Base-by-base conservation (phyloP, 2,329 filamentous ascomycete species). In the Celoporthe dispersa region DNA sequence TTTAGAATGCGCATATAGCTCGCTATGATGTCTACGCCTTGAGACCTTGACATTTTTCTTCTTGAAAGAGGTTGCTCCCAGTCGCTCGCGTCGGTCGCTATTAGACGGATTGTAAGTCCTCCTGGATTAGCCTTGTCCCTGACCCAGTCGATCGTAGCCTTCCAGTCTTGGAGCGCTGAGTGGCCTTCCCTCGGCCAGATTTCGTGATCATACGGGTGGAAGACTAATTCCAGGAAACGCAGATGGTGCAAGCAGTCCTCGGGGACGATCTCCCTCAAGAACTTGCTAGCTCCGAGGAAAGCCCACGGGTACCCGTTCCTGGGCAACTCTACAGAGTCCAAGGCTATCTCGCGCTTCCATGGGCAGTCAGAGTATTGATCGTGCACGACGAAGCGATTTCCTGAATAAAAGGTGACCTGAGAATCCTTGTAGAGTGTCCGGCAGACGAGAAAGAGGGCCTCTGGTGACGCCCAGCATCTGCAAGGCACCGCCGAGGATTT, bases 391-490 rank as follows among this genome's bases (percentile, higher is more conserved):
- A 70, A 70, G 7, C 59, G 59, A 37, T 70, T 70, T 1, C 33
- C 19, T 1, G 72, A 70, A 31, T 67, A 73, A 48, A 72, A 70
- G 6, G 70, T 61, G 6, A 33, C 16, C 53, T 70, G 72, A 16
- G 68, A 60, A 28, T 73, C 72, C 16, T 64, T 57, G 25, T 67
- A 67, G 22, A 73, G 68, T 22, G 66, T 35, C 14, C 66, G 62
- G 41, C 72, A 73, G 51, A 70, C 55, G 22, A 73, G 70, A 28
- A 70, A 69, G 8, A 73, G 64, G 22, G 67, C 53, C 3, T 37
- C 14, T 3, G 71, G 72, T 14, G 69, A 39, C 5, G 16, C 48
- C 72, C 72, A 73, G 65, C 71, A 73, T 22, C 11, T 69, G 62
- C 72, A 73, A 9, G 53, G 14, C 6, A n/a, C 16, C 11, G 48